Evolutionary conservation across 306 rosid species (phyloP).

Genomic region (Arachis hypogaea): DNA sequence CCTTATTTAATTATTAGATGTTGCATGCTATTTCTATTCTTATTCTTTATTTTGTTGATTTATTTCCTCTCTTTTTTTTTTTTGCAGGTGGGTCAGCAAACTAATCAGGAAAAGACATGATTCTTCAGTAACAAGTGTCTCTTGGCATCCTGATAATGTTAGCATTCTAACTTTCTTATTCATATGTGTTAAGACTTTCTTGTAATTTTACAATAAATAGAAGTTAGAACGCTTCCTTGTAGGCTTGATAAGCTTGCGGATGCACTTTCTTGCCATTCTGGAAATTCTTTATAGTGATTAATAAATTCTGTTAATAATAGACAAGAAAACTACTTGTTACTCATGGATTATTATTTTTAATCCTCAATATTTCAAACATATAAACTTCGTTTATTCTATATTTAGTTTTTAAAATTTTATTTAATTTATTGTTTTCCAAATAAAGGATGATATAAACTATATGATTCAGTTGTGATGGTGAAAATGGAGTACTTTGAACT

Average conservation of each 20-base stretch:
- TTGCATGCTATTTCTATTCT: background rate
- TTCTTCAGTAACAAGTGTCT: slow-evolving; percentile 90
- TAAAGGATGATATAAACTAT: background rate
- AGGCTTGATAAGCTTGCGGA: slow-evolving; percentile 25
- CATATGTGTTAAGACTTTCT: background rate
- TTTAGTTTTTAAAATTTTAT: slow-evolving; percentile 7
- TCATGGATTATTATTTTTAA: background rate
- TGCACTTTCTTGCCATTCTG: slow-evolving; percentile 32
- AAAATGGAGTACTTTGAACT: no score
- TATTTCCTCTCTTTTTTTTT: slow-evolving; percentile 35
- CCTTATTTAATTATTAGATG: slow-evolving; percentile 3
- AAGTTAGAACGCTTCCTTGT: slow-evolving; percentile 8
- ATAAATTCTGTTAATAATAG: background rate
- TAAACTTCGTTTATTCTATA: background rate
- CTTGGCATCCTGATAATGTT: slow-evolving; percentile 98
- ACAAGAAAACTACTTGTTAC: background rate
- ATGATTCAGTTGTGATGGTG: no score
- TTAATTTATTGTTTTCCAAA: background rate
- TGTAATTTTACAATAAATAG: background rate
- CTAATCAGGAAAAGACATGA: slow-evolving; percentile 89
- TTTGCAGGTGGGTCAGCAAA: slow-evolving; percentile 98
- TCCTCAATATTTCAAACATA: background rate
- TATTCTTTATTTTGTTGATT: slow-evolving; percentile 15
- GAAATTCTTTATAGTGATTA: background rate
- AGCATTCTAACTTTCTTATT: slow-evolving; percentile 38